Conservation (phyloP, 345 rosid species). For the Laguncularia racemosa region DNA sequence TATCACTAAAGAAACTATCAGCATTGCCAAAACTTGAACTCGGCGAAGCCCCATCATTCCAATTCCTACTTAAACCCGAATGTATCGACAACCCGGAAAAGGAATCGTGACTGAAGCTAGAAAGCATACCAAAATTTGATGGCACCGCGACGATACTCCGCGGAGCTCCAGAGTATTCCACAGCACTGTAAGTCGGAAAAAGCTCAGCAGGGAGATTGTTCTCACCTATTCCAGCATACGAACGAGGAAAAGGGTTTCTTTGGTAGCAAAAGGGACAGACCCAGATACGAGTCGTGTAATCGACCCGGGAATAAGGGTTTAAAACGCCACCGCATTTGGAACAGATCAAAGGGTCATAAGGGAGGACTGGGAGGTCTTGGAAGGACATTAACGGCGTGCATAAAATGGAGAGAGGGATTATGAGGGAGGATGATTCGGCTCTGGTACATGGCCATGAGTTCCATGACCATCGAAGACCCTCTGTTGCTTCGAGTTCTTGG, state of each 20-base stretch:
- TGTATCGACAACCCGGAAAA: slow-evolving; percentile 1
- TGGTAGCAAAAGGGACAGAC: slow-evolving; percentile 71
- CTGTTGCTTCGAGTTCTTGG: slow-evolving; percentile 78
- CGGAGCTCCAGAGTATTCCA: slow-evolving; percentile 37
- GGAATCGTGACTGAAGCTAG: neutral
- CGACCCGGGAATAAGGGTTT: slow-evolving; percentile 90
- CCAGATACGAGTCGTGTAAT: slow-evolving; percentile 85
- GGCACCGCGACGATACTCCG: slow-evolving; percentile 9
- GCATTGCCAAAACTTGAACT: slow-evolving; percentile 5
- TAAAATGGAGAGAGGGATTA: slow-evolving; percentile 72
- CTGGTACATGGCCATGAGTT: slow-evolving; percentile 87
- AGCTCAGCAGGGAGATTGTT: slow-evolving; percentile 95
- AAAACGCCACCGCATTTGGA: slow-evolving; percentile 59
- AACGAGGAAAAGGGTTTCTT: slow-evolving; percentile 60
- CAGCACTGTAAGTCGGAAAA: slow-evolving; percentile 84
- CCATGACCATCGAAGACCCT: slow-evolving; percentile 95
- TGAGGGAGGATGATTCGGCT: slow-evolving; percentile 47
- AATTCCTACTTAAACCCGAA: slow-evolving; percentile 2
- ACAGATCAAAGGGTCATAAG: slow-evolving; percentile 76
- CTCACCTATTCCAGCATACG: slow-evolving; percentile 69
- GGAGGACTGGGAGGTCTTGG: slow-evolving; percentile 80
- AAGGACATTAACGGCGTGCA: slow-evolving; percentile 75
- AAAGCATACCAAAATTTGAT: neutral
- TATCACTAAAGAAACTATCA: slow-evolving; percentile 7
- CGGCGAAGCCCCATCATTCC: neutral